Base-by-base conservation (phyloP, 441 rosid species). In the Oxalis stricta region DNA sequence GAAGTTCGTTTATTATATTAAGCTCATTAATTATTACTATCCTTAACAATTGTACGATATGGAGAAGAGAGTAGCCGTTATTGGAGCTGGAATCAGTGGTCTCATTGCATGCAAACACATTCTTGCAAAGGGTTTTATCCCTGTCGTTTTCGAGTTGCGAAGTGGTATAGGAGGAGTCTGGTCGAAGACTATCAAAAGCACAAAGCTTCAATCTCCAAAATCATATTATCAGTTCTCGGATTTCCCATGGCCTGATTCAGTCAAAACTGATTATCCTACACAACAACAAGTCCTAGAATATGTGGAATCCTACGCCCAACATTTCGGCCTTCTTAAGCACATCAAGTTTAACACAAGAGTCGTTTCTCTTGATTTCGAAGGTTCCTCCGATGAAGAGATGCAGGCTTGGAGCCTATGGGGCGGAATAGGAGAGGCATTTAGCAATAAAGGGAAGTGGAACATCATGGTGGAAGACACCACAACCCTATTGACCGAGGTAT, bases 21-120 rank as follows among this genome's bases (percentile, higher is more conserved):
- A n/a, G n/a, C n/a, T n/a, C n/a, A n/a, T n/a, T n/a, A n/a, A n/a
- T n/a, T n/a, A n/a, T n/a, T n/a, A n/a, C n/a, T n/a, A n/a, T n/a
- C n/a, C n/a, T n/a, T n/a, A n/a, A n/a, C n/a, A n/a, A n/a, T n/a
- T n/a, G n/a, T n/a, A n/a, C n/a, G n/a, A n/a, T n/a, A 65, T 60
- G 64, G 60, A 55, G 22, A 61, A 47, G 46, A 31, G 28, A 40
- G 30, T 70, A 0, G 73, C 60, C 5, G 59, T 66, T 13, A 32
- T 70, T 12, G 76, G 80, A 44, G 69, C 68, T 7, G 76, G 73
- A 7, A 20, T 53, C 2, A 66, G 79, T 21, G 80, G 76, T 23
- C 67, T 73, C 9, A 44, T 57, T 2, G 69, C 79, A 12, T 66
- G 73, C 18, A 73, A 61, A 15, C 43, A 58, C 53, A 30, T 42